Conservation (phyloP, 1,284 basidiomycete genomes). For the Boletellus deceptivus region DNA sequence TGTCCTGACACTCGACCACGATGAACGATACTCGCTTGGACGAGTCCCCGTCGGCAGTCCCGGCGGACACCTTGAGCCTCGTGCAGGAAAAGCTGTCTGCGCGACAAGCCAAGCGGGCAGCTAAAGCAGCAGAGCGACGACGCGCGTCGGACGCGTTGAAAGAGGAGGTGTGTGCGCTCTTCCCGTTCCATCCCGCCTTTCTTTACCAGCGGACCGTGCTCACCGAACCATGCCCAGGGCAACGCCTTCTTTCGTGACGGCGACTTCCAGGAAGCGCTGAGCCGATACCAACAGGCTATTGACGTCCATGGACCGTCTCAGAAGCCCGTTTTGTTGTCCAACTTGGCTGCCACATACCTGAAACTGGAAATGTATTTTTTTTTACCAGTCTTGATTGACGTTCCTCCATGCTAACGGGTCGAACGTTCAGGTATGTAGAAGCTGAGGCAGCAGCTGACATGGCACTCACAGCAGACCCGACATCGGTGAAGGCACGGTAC, state of each 20-base stretch:
- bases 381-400: not conserved
- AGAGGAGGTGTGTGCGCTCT: slow-evolving; percentile 11
- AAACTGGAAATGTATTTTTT: slow-evolving; percentile 16
- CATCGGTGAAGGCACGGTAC: slow-evolving; percentile 17
- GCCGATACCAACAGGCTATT: slow-evolving; percentile 16
- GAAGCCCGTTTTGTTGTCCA: slow-evolving; percentile 17
- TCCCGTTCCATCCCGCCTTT: not conserved
- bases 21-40: not conserved
- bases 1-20: not conserved
- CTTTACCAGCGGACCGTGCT: too few species aligned
- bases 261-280: slow-evolving; percentile 9
- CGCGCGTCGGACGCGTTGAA: slow-evolving; percentile 19
- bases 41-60: not conserved
- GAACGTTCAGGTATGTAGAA: slow-evolving; percentile 11
- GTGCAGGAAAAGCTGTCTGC: slow-evolving; percentile 3
- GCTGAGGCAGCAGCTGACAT: slow-evolving; percentile 11
- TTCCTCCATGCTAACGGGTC: not conserved
- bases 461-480: slow-evolving; percentile 19
- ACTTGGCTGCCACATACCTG: slow-evolving; percentile 19
- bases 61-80: not conserved
- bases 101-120: slow-evolving; percentile 13
- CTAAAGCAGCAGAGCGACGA: slow-evolving; percentile 17
- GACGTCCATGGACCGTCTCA: slow-evolving; percentile 9
- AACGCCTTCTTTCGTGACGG: slow-evolving; percentile 12
- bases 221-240: slow-evolving; percentile 6